Conservation (phyloP, 2,329 filamentous ascomycete genomes). For the Emericellopsis atlantica region DNA sequence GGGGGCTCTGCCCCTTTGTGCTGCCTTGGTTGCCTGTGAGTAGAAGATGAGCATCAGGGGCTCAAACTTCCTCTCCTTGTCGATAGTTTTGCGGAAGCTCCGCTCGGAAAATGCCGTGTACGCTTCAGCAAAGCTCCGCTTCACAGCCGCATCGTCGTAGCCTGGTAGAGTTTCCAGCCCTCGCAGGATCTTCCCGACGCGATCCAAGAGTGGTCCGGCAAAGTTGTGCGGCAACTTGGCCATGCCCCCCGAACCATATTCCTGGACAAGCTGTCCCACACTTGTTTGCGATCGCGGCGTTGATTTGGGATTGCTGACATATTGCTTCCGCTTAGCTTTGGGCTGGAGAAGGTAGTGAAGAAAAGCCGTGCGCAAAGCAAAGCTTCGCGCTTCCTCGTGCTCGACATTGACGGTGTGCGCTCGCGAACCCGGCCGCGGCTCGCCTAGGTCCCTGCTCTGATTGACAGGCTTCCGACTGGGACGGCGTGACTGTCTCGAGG, state of each 20-base stretch:
- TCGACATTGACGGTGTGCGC: constrained; percentile 35
- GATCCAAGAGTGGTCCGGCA: constrained; percentile 45
- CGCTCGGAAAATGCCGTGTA: constrained; percentile 87
- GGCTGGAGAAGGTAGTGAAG: constrained; percentile 89
- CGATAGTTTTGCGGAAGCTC: constrained; percentile 78
- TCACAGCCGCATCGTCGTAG: constrained; percentile 81
- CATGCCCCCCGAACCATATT: constrained; percentile 49
- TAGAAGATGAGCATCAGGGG: constrained; percentile 94
- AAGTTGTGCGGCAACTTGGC: constrained; percentile 47
- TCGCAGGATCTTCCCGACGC: constrained; percentile 67
- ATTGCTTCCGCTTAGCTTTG: constrained; percentile 79
- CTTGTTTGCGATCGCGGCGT: constrained; percentile 53
- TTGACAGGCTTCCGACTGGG: constrained; percentile 29
- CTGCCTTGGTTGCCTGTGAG: constrained; percentile 76
- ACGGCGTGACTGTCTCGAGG: constrained; percentile 33
- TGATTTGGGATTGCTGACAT: constrained; percentile 55
- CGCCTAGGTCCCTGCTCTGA: constrained; percentile 24
- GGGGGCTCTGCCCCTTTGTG: constrained; percentile 61
- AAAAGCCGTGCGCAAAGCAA: constrained; percentile 81
- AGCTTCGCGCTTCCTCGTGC: constrained; percentile 79
- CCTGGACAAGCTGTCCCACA: constrained; percentile 77
- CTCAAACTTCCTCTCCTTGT: constrained; percentile 87
- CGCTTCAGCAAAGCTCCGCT: constrained; percentile 88
- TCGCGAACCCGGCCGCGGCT: constrained; percentile 30
- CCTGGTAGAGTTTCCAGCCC: constrained; percentile 77